Evolutionary conservation across 371 early-diverging fungal species (phyloP), one percentile per base, ranked within the genome.

Genomic region (Mucor lusitanicus): DNA sequence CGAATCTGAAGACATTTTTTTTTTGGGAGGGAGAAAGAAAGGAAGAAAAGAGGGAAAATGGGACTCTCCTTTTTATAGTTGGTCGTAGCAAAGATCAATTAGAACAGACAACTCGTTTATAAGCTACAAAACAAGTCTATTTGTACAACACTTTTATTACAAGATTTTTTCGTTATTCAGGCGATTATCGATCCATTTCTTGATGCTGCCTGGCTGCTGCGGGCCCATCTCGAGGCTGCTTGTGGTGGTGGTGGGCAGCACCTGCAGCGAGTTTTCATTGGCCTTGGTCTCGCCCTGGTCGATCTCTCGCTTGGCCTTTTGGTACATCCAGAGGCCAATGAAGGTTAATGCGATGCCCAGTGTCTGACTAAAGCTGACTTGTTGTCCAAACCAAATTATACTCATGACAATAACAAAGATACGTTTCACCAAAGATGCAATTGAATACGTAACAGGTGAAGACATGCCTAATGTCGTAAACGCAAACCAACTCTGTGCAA

Each of bases 391-490:
- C 86, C 92, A 97, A 6, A 94, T 40, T 44, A 97, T 93, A 62
- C 88, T 86, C 59, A 92, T 91, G 35, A 88, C 88, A 73, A 97
- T 95, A 37, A 97, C 95, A 66, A 94, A 87, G 48, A 97, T 93
- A 33, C 97, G 88, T 79, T 97, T 97, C 64, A 94, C 78, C 62
- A 97, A 82, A 11, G 92, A 91, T 7, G 92, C 90, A 65, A 97
- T 93, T 11, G 93, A 92, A 75, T 94, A 97, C 0, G 95, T 94
- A 37, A 97, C 93, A 1, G 96, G 93, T 1, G 91, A 90, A 7
- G 94, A 91, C 57, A 90, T 74, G 4, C 88, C 79, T 40, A 95
- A 78, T 12, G 96, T 85, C 30, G 88, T 88, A 72, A 95, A 92
- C 1, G 95, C 92, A 68, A 94, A 85, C 68, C 92, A 83, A 63